Base-by-base conservation (phyloP, 1,139 yeast species). In the Eremothecium cymbalariae region DNA sequence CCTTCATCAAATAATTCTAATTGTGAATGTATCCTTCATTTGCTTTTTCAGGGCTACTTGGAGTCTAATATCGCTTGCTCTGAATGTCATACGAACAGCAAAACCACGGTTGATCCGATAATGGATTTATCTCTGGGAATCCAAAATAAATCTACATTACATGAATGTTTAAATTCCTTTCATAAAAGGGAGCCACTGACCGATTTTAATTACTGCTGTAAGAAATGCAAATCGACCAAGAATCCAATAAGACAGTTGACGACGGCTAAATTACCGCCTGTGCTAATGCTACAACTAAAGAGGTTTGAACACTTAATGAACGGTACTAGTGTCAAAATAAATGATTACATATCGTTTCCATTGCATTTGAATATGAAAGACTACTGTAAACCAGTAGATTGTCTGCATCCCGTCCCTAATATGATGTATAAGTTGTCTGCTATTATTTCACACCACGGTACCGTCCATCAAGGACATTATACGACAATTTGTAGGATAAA, bases 391-490 rank as follows among this genome's bases (percentile, higher is more conserved):
- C 26, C 20, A 11, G 21, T 23, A 8, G 63, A 66, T 21, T 51
- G 42, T 27, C 43, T 38, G 4, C 44, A 41, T 6, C 39, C 41
- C 13, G 45, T 48, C 22, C 58, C 60, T 4, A 44, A 49, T 28
- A 60, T 74, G 25, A 59, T 71, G 2, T 88, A 81, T 58, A 95
- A 88, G 57, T 66, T 90, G 30, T 84, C 78, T 60, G 95, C 93
- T 1, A 74, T 86, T 25, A 79, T 90, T 8, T 77, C 88, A 50
- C 98, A 90, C 56, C 77, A 77, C 30, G 98, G 98, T 1, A 77
- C 90, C 17, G 93, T 88, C 4, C 84, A 85, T 53, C 90, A 96
- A 1, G 98, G 98, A 8, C 98, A 90, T 59, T 90, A 90, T 55
- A 72, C 88, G 12, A 82, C 93, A 15, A 71, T 79, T 48, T 70